Percentiles rank a stretch among this genome's conserved stretches.
phyloP scores from a whole-genome alignment of 768 basidiomycete species.

The Boletus speciosus region DNA sequence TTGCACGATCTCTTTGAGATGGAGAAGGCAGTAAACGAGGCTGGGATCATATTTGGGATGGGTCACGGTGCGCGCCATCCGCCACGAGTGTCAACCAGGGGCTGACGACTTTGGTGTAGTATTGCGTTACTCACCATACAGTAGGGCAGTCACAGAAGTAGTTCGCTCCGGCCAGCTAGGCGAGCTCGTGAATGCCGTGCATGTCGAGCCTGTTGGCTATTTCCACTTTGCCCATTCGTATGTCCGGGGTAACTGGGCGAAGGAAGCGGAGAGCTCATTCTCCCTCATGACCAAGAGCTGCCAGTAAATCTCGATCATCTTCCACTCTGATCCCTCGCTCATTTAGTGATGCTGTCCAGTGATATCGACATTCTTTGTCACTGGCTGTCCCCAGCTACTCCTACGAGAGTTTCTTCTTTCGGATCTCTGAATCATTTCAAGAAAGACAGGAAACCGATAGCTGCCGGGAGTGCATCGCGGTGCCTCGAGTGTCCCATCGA shows the following conservation, averaged over 20 bases:
- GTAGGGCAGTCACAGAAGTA: slow-evolving; percentile 61
- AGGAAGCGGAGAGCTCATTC: slow-evolving; percentile 68
- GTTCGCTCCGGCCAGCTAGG: slow-evolving; percentile 71
- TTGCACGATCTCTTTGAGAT: slow-evolving; percentile 72
- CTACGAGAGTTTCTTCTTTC: slow-evolving; percentile 76
- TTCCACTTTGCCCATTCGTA: slow-evolving; percentile 90
- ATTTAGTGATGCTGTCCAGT: slow-evolving; percentile 36
- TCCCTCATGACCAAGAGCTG: slow-evolving; percentile 87
- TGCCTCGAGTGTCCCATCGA: slow-evolving; percentile 77
- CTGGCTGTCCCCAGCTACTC: slow-evolving; percentile 65
- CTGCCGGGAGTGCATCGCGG: slow-evolving; percentile 63
- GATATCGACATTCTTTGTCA: slow-evolving; percentile 83
- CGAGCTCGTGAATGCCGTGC: slow-evolving; percentile 76
- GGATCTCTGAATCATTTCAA: slow-evolving; percentile 84
- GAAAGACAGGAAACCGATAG: slow-evolving; percentile 63
- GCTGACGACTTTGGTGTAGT: slow-evolving; percentile 43
- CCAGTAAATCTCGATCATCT: slow-evolving; percentile 53
- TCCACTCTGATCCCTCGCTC: slow-evolving; percentile 1
- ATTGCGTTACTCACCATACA: slow-evolving; percentile 85
- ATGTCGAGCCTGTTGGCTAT: slow-evolving; percentile 83
- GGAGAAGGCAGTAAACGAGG: slow-evolving; percentile 64
- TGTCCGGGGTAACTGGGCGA: slow-evolving; percentile 80
- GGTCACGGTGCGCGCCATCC: slow-evolving; percentile 62
- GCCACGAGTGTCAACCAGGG: neutral
- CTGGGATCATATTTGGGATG: slow-evolving; percentile 77